Conservation (phyloP, 441 rosid genomes). For the Gossypium aridum region DNA sequence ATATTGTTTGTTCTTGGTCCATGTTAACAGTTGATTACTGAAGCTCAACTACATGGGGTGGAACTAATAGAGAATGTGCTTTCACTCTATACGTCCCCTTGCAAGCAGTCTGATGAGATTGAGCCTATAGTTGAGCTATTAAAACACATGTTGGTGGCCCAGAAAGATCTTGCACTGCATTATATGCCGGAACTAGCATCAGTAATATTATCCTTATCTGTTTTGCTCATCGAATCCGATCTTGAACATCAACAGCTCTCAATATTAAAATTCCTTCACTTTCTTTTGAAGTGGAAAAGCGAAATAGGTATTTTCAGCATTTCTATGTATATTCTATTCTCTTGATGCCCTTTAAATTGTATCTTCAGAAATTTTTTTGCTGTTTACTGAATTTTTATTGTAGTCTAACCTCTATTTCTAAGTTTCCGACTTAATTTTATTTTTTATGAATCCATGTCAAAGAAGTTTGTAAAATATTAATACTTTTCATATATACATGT, state of each 20-base stretch:
- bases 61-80: conserved; percentile 55
- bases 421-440: conserved; percentile 12
- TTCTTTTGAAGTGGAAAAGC: conserved; percentile 67
- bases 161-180: conserved; percentile 56
- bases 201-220: conserved; percentile 45
- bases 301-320: conserved; percentile 42
- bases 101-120: conserved; percentile 26
- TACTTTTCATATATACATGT: not conserved
- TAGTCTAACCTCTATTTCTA: not conserved
- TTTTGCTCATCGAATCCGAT: conserved; percentile 52
- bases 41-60: conserved; percentile 60
- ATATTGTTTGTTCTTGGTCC: conserved; percentile 14
- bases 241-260: conserved; percentile 83
- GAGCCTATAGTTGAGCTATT: conserved; percentile 50
- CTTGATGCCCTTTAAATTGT: conserved; percentile 3
- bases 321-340: conserved; percentile 10
- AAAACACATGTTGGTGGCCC: conserved; percentile 54
- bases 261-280: conserved; percentile 53
- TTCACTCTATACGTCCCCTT: conserved; percentile 34
- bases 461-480: not conserved
- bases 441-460: not conserved
- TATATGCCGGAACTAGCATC: conserved; percentile 50
- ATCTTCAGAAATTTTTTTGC: not conserved
- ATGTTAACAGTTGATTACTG: conserved; percentile 38
- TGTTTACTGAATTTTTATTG: not conserved